A percentile compares a stretch with the other conserved stretches of the same genome.
Evolutionary conservation across 352 stramenopile genomes (phyloP).

Genomic region (Blastocystis sp.): DNA sequence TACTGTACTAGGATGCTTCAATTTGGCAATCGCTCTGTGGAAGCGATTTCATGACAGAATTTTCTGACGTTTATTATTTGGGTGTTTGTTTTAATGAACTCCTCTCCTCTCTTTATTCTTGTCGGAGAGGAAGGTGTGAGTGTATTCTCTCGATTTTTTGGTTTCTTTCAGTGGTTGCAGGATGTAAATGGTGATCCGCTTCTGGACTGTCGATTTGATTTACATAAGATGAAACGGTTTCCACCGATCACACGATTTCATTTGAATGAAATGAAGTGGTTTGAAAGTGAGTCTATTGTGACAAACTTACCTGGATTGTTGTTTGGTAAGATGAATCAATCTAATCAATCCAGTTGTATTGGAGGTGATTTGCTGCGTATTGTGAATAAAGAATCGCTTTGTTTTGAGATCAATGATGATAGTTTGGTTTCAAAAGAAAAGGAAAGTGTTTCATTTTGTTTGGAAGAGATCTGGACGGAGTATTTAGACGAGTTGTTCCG

Average conservation of each 20-base stretch:
- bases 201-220: background rate
- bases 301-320: background rate
- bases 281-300: background rate
- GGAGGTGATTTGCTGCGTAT: background rate
- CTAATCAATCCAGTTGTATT: background rate
- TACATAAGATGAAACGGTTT: background rate
- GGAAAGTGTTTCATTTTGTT: background rate
- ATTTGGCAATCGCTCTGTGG: background rate
- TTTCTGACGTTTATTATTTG: background rate
- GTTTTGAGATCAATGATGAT: background rate
- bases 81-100: background rate
- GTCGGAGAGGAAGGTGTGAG: background rate
- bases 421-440: background rate
- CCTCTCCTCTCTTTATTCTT: slow-evolving; percentile 19
- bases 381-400: background rate
- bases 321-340: background rate
- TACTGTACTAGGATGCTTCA: background rate
- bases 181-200: background rate
- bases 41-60: background rate
- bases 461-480: background rate
- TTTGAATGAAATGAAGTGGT: background rate
- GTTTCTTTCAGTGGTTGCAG: slow-evolving; percentile 24
- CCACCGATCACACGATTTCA: background rate
- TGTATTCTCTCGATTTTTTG: slow-evolving; percentile 20
- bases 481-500: background rate